Conservation (phyloP, 2,329 filamentous ascomycete genomes). For the Chaetomiaceae sp. region DNA sequence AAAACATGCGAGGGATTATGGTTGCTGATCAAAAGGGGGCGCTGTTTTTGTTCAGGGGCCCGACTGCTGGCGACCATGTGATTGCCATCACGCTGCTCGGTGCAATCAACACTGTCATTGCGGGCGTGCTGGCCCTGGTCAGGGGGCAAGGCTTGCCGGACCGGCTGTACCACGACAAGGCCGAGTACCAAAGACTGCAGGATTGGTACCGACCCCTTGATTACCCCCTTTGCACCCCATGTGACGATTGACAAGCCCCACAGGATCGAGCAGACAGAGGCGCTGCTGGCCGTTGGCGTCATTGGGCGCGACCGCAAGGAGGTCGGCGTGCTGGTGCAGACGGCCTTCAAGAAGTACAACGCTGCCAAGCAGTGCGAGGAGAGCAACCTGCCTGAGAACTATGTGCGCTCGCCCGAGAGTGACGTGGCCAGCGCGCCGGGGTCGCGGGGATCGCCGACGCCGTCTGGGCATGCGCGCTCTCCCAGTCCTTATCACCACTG, state of each 20-base stretch:
- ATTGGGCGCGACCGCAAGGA: constrained; percentile 38
- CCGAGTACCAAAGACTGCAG: constrained; percentile 41
- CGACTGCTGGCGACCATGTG: constrained; percentile 42
- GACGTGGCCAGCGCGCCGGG: neutral
- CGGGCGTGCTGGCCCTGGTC: constrained; percentile 52
- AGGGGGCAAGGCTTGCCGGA: constrained; percentile 48
- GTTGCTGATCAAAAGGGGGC: no score
- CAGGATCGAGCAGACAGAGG: constrained; percentile 45
- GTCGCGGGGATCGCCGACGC: neutral
- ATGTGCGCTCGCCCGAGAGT: constrained; percentile 9
- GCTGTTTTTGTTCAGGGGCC: constrained; percentile 26
- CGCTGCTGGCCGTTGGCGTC: constrained; percentile 36
- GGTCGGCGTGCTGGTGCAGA: constrained; percentile 37
- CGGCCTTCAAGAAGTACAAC: constrained; percentile 39
- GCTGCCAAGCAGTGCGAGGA: constrained; percentile 36
- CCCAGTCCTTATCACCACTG: neutral
- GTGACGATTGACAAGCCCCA: neutral
- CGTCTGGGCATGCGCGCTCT: neutral
- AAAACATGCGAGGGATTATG: no score
- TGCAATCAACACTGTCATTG: constrained; percentile 56
- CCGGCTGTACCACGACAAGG: constrained; percentile 39
- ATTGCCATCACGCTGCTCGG: constrained; percentile 51
- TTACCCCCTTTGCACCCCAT: no score
- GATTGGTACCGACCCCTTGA: no score
- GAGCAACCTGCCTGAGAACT: constrained; percentile 31